Conservation (phyloP, 108 stramenopile genomes). For the Fistulifera pelliculosa region DNA sequence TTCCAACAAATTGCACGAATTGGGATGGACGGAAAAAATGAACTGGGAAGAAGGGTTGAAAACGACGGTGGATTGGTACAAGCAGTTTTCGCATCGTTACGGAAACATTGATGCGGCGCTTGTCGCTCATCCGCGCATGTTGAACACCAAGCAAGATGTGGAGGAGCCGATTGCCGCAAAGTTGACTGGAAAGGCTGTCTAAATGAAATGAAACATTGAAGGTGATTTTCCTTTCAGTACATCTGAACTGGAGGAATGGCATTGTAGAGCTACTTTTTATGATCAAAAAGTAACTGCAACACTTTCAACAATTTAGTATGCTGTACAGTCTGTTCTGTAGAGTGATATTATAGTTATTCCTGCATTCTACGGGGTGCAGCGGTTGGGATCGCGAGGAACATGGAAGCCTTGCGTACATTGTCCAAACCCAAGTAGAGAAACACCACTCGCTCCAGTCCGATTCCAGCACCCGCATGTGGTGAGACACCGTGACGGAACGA, state of each 20-base stretch:
- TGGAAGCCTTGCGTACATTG: conserved; percentile 94
- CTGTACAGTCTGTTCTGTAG: no score
- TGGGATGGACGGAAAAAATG: conserved; percentile 93
- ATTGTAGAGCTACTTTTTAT: no score
- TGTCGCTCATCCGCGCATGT: conserved; percentile 94
- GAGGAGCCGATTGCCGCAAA: no score
- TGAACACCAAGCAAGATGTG: conserved; percentile 14
- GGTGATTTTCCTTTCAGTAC: no score
- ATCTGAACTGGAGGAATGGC: no score
- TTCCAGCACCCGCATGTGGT: conserved; percentile 94
- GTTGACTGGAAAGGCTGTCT: no score
- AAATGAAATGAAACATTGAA: no score
- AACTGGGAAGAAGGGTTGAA: conserved; percentile 91
- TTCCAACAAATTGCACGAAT: conserved; percentile 64
- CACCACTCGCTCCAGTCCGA: conserved; percentile 94
- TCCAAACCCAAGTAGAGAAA: conserved; percentile 94
- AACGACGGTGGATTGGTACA: conserved; percentile 96
- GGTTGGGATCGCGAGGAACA: conserved; percentile 97
- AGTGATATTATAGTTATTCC: no score
- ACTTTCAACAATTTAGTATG: no score
- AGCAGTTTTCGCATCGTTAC: conserved; percentile 75
- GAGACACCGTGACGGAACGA: conserved; percentile 84
- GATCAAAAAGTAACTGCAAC: no score
- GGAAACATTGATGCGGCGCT: conserved; percentile 95
- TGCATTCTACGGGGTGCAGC: conserved; percentile 70